Evolutionary conservation across 306 rosid species (phyloP), one percentile per base, ranked within the genome.

Genomic region (Bauhinia variegata): DNA sequence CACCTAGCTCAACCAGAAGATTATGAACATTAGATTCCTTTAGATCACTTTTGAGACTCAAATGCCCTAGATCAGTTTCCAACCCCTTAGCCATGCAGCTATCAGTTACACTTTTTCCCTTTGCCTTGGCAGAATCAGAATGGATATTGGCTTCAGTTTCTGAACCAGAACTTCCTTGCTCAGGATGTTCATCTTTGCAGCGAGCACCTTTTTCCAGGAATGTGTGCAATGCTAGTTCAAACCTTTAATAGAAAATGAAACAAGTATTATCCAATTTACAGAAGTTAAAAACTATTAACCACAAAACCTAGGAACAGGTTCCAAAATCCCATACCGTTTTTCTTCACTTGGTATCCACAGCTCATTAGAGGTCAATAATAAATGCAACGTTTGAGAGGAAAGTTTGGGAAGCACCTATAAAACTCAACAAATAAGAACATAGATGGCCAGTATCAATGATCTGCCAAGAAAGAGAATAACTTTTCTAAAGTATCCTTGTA

Each of bases 271-370:
- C 36, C 54, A 54, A 54, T 63, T 76, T 30, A 58, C 19, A 54
- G 37, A 60, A 68, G n/a, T 65, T 71, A 78, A 67, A 18, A 67
- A 18, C 63, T n/a, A 17, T 60, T 51, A 81, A 78, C 67, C 72
- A 68, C 23, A 76, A 79, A 80, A 63, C 37, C 43, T 11, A 60
- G 56, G 33, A 44, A 67, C 54, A 80, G 65, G 72, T 38, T 36
- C 4, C 15, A 13, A 72, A 42, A 38, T 60, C 76, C 64, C 82
- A 78, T 69, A 90, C 99, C 96, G 76, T 74, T 79, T 89, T 83
- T 93, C 99, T 82, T 93, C 99, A 65, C 83, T 83, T 42, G 84
- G 80, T 58, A 90, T 86, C 99, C 99, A 93, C 67, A 93, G 81
- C 68, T 93, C 88, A 67, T 90, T 82, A 38, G 91, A 84, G 72